A percentile compares a stretch with the other conserved stretches of the same genome.
Evolutionary conservation across 2,329 filamentous ascomycete genomes (phyloP).

Genomic region (Alternaria atra): DNA sequence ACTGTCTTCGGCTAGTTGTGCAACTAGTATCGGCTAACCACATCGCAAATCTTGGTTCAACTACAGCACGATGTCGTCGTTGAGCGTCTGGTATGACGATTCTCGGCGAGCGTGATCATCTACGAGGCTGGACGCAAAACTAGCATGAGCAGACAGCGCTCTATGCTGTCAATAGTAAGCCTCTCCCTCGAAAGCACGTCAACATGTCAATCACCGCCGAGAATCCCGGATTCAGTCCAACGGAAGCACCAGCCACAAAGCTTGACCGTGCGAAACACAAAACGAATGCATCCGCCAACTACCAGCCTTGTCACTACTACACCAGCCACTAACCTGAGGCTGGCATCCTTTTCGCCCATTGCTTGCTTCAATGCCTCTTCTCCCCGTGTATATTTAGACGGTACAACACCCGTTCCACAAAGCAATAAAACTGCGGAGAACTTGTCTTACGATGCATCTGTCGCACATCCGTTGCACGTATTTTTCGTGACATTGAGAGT

Average conservation of each 20-base stretch:
- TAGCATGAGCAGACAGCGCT: not conserved
- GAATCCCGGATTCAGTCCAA: not conserved
- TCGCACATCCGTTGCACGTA: not conserved
- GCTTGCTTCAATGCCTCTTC: not conserved
- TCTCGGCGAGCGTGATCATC: not conserved
- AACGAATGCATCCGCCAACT: conserved; percentile 4
- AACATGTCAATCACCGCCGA: not conserved
- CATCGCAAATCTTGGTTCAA: conserved; percentile 1
- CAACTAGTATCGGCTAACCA: not conserved
- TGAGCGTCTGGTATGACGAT: not conserved
- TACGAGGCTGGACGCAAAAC: not conserved
- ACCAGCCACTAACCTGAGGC: conserved; percentile 6
- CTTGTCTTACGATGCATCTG: not conserved
- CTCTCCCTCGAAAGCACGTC: no score
- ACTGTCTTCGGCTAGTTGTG: conserved; percentile 2
- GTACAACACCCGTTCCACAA: not conserved
- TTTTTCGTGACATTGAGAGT: not conserved
- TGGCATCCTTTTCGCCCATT: not conserved
- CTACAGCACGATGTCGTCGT: conserved; percentile 1
- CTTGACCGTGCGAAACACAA: conserved; percentile 4
- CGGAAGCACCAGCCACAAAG: conserved; percentile 6
- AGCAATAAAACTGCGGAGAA: not conserved
- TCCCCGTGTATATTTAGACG: not conserved
- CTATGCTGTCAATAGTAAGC: no score
- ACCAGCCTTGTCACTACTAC: conserved; percentile 5